Percentiles rank a stretch among this genome's conserved stretches.
Evolutionary conservation across 1,284 basidiomycete species (phyloP).

Genomic region (Cryptococcus maquisensis): DNA sequence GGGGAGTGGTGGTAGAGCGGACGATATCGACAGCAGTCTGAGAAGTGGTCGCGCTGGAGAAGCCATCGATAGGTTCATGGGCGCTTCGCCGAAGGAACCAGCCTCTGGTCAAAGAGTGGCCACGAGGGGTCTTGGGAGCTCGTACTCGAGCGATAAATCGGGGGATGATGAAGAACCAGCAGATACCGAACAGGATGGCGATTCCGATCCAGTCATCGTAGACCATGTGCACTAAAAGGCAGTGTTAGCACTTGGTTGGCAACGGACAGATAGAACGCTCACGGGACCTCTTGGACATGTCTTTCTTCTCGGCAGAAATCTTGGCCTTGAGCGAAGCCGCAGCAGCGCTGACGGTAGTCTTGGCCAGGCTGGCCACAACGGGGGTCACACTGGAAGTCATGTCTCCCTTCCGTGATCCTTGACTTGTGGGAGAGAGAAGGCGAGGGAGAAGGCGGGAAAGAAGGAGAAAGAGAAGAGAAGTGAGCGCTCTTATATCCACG

Average conservation of each 20-base stretch:
- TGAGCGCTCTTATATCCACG: no score
- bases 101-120: neutral
- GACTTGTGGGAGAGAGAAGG: neutral
- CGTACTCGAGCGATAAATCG: neutral
- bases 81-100: neutral
- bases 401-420: neutral
- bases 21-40: neutral
- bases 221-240: neutral
- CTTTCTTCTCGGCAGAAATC: neutral
- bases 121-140: neutral
- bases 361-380: neutral
- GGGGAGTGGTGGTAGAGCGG: constrained; percentile 20
- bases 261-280: neutral
- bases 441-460: neutral
- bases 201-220: neutral
- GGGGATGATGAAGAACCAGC: constrained; percentile 1
- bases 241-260: neutral
- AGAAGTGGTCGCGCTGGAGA: constrained; percentile 2
- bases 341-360: neutral
- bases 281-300: neutral
- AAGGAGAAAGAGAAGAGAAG: neutral
- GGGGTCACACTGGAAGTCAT: neutral
- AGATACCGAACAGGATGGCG: neutral
- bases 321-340: neutral
- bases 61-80: constrained; percentile 2